Evolutionary conservation across 2,329 filamentous ascomycete species (phyloP).

Genomic region (Plenodomus biglobosus): DNA sequence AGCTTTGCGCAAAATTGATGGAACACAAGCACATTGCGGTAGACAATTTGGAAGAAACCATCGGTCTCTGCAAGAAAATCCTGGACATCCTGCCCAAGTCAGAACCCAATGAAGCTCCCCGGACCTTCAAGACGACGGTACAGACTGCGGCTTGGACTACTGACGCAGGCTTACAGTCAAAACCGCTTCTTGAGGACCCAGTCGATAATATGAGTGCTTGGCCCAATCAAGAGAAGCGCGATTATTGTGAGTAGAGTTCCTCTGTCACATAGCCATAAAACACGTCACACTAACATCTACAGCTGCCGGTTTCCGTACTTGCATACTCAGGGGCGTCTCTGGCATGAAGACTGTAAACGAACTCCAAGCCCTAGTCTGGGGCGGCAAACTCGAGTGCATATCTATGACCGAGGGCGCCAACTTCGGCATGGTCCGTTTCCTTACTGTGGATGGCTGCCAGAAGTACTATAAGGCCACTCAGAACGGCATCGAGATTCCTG

Average conservation of each 20-base stretch:
- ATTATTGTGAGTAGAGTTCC: constrained; percentile 23
- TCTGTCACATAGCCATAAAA: too few species aligned
- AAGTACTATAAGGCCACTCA: constrained; percentile 38
- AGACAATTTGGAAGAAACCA: constrained; percentile 24
- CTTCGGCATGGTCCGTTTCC: constrained; percentile 36
- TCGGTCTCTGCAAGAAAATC: constrained; percentile 26
- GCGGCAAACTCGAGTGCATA: constrained; percentile 40
- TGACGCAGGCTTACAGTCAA: background rate
- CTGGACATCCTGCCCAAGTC: constrained; percentile 17
- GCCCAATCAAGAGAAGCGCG: constrained; percentile 35
- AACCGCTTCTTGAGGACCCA: constrained; percentile 2
- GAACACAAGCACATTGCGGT: constrained; percentile 20
- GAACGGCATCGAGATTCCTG: constrained; percentile 33
- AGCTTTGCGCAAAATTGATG: constrained; percentile 23
- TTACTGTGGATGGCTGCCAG: constrained; percentile 36
- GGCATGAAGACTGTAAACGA: constrained; percentile 26
- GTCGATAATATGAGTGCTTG: constrained; percentile 22
- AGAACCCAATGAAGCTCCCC: constrained; percentile 1
- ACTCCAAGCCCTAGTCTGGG: constrained; percentile 43
- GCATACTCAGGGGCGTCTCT: constrained; percentile 30
- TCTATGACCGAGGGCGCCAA: constrained; percentile 26
- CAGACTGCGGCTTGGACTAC: background rate
- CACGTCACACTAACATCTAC: background rate
- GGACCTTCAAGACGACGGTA: background rate
- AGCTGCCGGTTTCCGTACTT: constrained; percentile 23